Percentiles rank a stretch among this genome's conserved stretches.
phyloP scores from a whole-genome alignment of 495 filamentous ascomycete genomes.

The Aspergillus mulundensis region DNA sequence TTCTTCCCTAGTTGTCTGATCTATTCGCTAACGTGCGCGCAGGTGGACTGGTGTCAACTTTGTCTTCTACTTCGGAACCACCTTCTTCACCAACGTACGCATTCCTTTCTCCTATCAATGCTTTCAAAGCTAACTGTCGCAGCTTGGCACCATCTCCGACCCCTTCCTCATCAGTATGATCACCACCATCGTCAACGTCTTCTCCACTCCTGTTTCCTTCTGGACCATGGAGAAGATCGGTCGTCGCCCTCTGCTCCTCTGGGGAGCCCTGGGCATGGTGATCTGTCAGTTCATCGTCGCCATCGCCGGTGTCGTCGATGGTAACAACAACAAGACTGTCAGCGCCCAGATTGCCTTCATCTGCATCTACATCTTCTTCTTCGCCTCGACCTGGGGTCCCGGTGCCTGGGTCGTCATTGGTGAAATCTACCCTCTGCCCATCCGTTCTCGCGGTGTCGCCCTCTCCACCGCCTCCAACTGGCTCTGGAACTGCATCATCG shows the following conservation, averaged over 20 bases:
- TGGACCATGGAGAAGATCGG: constrained; percentile 76
- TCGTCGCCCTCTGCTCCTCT: constrained; percentile 78
- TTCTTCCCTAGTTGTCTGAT: neutral
- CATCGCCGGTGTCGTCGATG: constrained; percentile 64
- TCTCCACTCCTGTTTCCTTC: constrained; percentile 77
- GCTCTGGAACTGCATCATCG: constrained; percentile 77
- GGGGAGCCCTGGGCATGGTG: constrained; percentile 74
- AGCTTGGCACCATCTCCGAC: constrained; percentile 62
- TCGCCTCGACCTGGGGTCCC: constrained; percentile 71
- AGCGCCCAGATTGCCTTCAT: constrained; percentile 72
- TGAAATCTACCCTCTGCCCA: constrained; percentile 81
- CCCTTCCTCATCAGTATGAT: constrained; percentile 77
- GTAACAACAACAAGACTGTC: constrained; percentile 47
- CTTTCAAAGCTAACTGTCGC: constrained; percentile 3
- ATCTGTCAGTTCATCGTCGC: constrained; percentile 83
- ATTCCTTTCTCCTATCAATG: neutral
- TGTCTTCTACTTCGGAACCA: constrained; percentile 86
- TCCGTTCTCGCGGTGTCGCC: constrained; percentile 75
- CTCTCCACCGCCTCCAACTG: constrained; percentile 83
- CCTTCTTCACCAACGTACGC: constrained; percentile 60
- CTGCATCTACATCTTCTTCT: constrained; percentile 73
- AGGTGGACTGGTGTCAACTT: constrained; percentile 81
- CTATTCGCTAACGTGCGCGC: neutral
- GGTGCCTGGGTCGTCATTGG: constrained; percentile 80
- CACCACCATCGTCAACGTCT: constrained; percentile 81